Evolutionary conservation across 2,329 filamentous ascomycete genomes (phyloP), one percentile per base, ranked within the genome.

Genomic region (Ilyonectria mors-panacis): DNA sequence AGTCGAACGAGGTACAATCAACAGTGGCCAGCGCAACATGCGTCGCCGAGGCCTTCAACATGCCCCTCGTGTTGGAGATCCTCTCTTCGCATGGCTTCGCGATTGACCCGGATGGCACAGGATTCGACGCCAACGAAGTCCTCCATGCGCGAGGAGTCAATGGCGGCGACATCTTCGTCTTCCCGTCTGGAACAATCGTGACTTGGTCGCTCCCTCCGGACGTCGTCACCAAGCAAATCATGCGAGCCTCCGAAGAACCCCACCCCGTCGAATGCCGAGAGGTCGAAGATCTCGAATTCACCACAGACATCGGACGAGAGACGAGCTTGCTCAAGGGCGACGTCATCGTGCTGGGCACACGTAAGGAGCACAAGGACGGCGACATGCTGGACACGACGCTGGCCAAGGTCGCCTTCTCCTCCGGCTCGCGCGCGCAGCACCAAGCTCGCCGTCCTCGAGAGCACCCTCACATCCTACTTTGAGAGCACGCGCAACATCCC

Each of bases 361-460:
- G 92, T 69, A 80, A 83, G 42, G 86, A 88, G 47, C 69, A 77
- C 65, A 72, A 79, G n/a, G 80, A 82, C 21, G 82, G 82, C 50
- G 83, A 85, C 72, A 81, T 78, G 10, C 78, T 87, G 12, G 87
- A 88, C 74, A 88, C 85, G 1, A 93, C 95, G 2, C 87, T 98
- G 15, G 94, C 95, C 73, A 98, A 98, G 79, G 95, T 98, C 69
- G 96, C 96, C 48, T 98, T 98, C 80, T 98, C 95, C 0, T 98
- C 94, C 1, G 95, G 95, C 2, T n/a, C 88, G 99, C 10, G 95
- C 96, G 6, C 89, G 96, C 60, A 96, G 93, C 66, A 98, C 96
- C 6, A 98, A 98, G 80, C 88, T 99, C 13, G 95, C 94, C 42
- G 94, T 97, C 3, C 88, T 99, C 23, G 96, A 99, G 81, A 92